Evolutionary conservation across 257 asterid genomes (phyloP).

Genomic region (Solanum lycopersicoides): DNA sequence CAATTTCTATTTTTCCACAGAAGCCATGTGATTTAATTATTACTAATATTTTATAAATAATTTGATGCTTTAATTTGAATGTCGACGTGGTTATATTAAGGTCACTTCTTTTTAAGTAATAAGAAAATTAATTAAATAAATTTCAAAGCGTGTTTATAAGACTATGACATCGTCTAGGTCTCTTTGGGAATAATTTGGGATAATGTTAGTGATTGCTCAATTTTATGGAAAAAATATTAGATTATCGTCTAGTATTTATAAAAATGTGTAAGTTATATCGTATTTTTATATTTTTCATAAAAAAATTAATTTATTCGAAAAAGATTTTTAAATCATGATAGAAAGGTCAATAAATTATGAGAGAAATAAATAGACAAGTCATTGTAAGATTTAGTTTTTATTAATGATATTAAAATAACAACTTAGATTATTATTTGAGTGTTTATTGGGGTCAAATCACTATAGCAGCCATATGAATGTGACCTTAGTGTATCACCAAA

Average conservation of each 20-base stretch:
- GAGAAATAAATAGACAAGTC: background rate
- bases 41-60: background rate
- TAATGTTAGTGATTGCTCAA: background rate
- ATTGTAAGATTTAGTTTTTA: background rate
- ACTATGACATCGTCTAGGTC: background rate
- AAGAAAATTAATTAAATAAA: background rate
- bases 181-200: background rate
- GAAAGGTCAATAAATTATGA: background rate
- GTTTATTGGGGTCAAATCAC: conserved; percentile 14
- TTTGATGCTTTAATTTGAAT: conserved; percentile 4
- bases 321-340: no score
- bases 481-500: background rate
- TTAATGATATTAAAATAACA: background rate
- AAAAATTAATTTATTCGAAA: no score
- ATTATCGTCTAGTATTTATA: background rate
- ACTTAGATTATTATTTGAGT: conserved; percentile 6
- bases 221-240: background rate
- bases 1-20: background rate
- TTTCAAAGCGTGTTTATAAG: background rate
- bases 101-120: conserved; percentile 2
- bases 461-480: background rate
- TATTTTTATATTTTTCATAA: no score
- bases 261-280: background rate
- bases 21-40: background rate
- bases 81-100: conserved; percentile 19